phyloP scores from a whole-genome alignment of 2,329 filamentous ascomycete species.

The Monilinia laxa region DNA sequence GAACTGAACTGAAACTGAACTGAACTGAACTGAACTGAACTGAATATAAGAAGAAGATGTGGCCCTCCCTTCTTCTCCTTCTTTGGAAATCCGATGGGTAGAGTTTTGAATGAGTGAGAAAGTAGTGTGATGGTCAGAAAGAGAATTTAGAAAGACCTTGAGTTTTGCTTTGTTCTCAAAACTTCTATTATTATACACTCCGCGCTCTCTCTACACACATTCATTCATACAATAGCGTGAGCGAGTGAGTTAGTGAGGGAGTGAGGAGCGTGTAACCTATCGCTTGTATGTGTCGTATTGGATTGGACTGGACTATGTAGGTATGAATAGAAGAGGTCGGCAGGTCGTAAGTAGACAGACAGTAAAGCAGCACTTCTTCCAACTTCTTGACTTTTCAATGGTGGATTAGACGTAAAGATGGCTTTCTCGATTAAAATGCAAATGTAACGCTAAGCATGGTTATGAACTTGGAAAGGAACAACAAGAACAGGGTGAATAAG shows the following conservation, averaged over 20 bases:
- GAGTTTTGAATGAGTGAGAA: background rate
- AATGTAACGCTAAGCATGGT: slow-evolving; percentile 14
- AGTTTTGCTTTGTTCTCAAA: slow-evolving; percentile 13
- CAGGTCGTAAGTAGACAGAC: background rate
- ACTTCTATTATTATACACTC: background rate
- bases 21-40: too few species aligned
- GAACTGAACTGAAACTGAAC: too few species aligned
- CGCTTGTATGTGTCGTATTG: background rate
- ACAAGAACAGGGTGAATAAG: background rate
- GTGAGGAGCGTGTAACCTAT: background rate
- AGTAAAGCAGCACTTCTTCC: background rate
- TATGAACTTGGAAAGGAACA: background rate
- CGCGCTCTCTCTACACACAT: background rate
- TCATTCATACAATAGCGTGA: slow-evolving; percentile 6
- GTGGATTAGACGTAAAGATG: background rate
- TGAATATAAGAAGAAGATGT: background rate
- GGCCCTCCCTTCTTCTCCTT: too few species aligned
- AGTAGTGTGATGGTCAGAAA: slow-evolving; percentile 2
- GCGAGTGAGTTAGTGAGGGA: background rate
- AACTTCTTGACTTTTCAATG: background rate
- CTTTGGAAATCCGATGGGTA: too few species aligned
- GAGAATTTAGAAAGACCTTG: background rate
- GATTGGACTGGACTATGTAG: background rate
- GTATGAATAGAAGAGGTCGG: background rate
- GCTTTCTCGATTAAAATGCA: background rate